Percentiles rank a stretch among this genome's conserved stretches.
phyloP scores from a whole-genome alignment of 257 asterid species.

The Henckelia pumila region DNA sequence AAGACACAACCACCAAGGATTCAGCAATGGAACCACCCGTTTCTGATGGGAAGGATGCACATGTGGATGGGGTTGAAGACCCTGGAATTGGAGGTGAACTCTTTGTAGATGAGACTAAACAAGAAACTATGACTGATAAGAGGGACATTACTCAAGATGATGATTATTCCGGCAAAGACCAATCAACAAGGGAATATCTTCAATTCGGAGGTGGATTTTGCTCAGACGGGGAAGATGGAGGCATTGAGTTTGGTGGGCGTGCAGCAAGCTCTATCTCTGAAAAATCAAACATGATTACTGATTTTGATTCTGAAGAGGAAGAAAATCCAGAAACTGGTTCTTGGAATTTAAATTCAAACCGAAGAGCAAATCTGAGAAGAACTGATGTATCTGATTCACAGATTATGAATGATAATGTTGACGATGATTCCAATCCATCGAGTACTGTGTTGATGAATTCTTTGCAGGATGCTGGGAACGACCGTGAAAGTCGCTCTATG shows the following conservation, averaged over 20 bases:
- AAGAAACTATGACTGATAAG: constrained; percentile 14
- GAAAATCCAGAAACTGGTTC: constrained; percentile 21
- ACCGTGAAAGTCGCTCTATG: constrained; percentile 1
- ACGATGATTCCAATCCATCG: constrained; percentile 15
- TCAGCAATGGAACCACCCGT: constrained; percentile 25
- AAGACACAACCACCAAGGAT: constrained; percentile 26
- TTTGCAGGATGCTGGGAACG: constrained; percentile 8
- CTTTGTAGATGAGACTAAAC: constrained; percentile 28
- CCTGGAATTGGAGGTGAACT: constrained; percentile 21
- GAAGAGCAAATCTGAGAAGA: constrained; percentile 3
- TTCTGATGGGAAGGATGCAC: constrained; percentile 13
- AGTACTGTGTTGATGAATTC: background rate
- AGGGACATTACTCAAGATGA: constrained; percentile 15
- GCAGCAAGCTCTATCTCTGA: constrained; percentile 22
- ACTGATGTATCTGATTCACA: constrained; percentile 18
- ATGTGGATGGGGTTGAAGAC: constrained; percentile 17
- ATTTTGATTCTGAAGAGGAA: constrained; percentile 25
- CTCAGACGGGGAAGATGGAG: constrained; percentile 50
- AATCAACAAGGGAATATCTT: constrained; percentile 46
- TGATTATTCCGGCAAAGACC: constrained; percentile 29
- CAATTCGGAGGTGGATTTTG: constrained; percentile 86
- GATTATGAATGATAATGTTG: constrained; percentile 19
- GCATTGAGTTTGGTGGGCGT: constrained; percentile 23
- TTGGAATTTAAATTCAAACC: constrained; percentile 14
- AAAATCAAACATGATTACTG: constrained; percentile 16